phyloP scores from a whole-genome alignment of 169 alveolate species.

The Plasmodium gonderi region DNA sequence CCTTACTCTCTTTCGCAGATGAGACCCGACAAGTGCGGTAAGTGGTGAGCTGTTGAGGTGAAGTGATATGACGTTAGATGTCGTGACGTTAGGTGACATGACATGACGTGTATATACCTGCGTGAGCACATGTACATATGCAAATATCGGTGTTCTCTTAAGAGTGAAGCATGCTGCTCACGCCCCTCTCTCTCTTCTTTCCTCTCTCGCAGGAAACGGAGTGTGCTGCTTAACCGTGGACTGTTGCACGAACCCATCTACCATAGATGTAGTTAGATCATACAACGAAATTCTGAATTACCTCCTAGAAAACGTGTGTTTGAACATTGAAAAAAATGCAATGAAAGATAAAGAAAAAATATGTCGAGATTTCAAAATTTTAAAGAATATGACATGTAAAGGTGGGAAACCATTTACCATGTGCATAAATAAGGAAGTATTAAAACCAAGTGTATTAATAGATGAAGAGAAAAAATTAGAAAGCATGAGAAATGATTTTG shows the following conservation, averaged over 20 bases:
- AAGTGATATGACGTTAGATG: no score
- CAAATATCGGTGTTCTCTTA: background rate
- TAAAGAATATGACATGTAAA: constrained; percentile 38
- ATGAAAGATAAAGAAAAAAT: constrained; percentile 51
- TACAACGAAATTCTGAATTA: constrained; percentile 42
- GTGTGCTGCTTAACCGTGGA: constrained; percentile 51
- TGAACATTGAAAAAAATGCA: constrained; percentile 38
- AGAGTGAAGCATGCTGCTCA: background rate
- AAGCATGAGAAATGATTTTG: constrained; percentile 31
- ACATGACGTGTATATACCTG: background rate
- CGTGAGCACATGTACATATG: background rate
- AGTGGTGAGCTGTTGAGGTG: no score
- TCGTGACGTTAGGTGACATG: no score
- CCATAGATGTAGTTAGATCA: constrained; percentile 29
- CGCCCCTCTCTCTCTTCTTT: background rate
- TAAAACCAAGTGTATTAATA: background rate
- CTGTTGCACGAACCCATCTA: constrained; percentile 49
- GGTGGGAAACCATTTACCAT: constrained; percentile 64
- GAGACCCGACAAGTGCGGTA: constrained; percentile 67
- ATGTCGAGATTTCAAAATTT: constrained; percentile 59
- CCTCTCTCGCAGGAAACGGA: constrained; percentile 21
- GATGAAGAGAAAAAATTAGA: constrained; percentile 56
- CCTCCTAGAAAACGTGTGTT: constrained; percentile 46
- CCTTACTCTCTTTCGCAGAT: constrained; percentile 74
- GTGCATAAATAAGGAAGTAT: constrained; percentile 36